Percentiles rank a stretch among this genome's conserved stretches.
phyloP scores from a whole-genome alignment of 306 rosid species.

The Quercus ilex region DNA sequence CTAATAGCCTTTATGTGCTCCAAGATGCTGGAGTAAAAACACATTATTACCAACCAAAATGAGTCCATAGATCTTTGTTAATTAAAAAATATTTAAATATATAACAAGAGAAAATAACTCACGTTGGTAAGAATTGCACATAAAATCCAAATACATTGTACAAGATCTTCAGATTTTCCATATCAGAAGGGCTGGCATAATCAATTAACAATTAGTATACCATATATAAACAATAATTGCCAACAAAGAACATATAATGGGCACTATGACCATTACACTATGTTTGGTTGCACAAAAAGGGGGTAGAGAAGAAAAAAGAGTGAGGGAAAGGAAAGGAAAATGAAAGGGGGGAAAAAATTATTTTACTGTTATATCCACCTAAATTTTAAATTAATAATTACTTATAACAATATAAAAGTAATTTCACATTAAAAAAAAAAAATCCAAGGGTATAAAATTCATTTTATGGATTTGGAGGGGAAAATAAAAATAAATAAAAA shows the following conservation, averaged over 20 bases:
- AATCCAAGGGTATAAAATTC: too few species aligned
- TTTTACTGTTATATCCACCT: too few species aligned
- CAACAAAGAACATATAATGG: not conserved
- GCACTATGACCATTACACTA: not conserved
- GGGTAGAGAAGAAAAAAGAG: too few species aligned
- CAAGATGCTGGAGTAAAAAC: slow-evolving; percentile 44
- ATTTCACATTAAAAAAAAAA: too few species aligned
- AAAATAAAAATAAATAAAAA: too few species aligned
- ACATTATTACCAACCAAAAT: slow-evolving; percentile 9
- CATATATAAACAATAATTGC: not conserved
- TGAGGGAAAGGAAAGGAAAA: too few species aligned
- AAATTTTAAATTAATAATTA: too few species aligned
- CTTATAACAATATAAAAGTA: too few species aligned
- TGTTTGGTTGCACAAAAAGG: too few species aligned
- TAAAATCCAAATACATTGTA: slow-evolving; percentile 83
- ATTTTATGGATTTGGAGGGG: too few species aligned
- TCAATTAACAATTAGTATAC: slow-evolving; percentile 5
- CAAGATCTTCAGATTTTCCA: slow-evolving; percentile 43
- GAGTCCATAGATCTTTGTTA: not conserved
- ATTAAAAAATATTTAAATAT: not conserved
- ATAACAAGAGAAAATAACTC: slow-evolving; percentile 31
- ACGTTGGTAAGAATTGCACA: slow-evolving; percentile 82
- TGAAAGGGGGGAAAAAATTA: too few species aligned
- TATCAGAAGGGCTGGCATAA: slow-evolving; percentile 43
- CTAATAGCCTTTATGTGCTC: slow-evolving; percentile 53